Base-by-base conservation (phyloP, 768 basidiomycete genomes). In the Mycena galericulata region DNA sequence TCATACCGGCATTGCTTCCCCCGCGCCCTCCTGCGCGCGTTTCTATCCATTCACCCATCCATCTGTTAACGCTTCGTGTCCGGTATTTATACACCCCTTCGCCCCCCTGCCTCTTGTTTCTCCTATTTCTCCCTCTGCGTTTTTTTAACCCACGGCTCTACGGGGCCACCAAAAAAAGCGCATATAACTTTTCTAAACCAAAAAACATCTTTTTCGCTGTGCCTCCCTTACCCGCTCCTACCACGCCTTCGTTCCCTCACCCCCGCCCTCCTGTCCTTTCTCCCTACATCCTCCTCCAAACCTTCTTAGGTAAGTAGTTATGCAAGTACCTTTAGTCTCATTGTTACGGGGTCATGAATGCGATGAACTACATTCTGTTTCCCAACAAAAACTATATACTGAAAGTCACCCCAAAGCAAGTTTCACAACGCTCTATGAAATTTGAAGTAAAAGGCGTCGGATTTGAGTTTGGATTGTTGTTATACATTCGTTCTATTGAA, bases 221-320 rank as follows among this genome's bases (percentile, higher is more conserved):
- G 49, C 62, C 55, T 74, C 65, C 58, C 55, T 61, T 66, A n/a
- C n/a, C n/a, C n/a, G n/a, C n/a, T n/a, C 72, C 69, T 58, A 70
- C 63, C 73, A 62, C 69, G 60, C 75, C 71, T 72, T 73, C 72
- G 73, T 72, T 70, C 66, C 73, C 63, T 65, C 56, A 64, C 71
- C 62, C 62, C 71, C 69, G 68, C 65, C 66, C 65, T 65, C 65
- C 69, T 71, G 68, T 65, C 67, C 51, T 65, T 62, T 68, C 72
- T 70, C 34, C 72, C 71, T 68, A 46, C 51, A 62, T 66, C 64
- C 54, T 26, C 38, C 64, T 43, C 55, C 63, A 50, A 50, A 64
- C 26, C 69, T 68, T 70, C 68, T 69, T 84, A 84, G 79, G 84
- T 84, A 84, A 83, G 84, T 87, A 86, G 82, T 77, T 79, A 80